A percentile compares a stretch with the other conserved stretches of the same genome.
Evolutionary conservation across 352 stramenopile species (phyloP).

Genomic region (Globisporangium spiculum): DNA sequence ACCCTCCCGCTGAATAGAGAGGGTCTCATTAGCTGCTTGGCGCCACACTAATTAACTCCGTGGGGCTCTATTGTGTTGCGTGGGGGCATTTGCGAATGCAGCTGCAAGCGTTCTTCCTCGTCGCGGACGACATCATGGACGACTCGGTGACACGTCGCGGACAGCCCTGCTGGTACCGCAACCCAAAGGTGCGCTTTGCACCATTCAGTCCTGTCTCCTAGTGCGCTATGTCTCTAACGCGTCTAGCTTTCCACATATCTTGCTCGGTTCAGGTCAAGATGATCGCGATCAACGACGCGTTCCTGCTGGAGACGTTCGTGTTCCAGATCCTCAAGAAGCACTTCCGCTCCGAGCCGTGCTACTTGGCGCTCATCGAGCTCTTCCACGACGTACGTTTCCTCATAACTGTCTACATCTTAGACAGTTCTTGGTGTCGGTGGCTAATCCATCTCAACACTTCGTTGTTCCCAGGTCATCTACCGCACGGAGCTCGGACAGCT

Average conservation of each 20-base stretch:
- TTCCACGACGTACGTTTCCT: conserved; percentile 81
- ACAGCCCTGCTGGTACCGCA: conserved; percentile 97
- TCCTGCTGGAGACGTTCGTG: conserved; percentile 93
- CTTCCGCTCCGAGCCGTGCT: conserved; percentile 80
- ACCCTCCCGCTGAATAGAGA: too few species aligned
- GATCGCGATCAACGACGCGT: conserved; percentile 97
- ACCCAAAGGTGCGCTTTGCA: conserved; percentile 34
- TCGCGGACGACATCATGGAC: conserved; percentile 99
- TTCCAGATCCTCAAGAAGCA: conserved; percentile 89
- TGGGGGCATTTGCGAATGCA: conserved; percentile 12
- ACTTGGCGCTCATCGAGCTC: conserved; percentile 95
- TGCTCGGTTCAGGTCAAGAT: conserved; percentile 57
- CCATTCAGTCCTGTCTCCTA: not conserved
- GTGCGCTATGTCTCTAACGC: not conserved
- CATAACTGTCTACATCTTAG: not conserved
- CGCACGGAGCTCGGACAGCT: conserved; percentile 97
- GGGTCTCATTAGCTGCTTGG: too few species aligned
- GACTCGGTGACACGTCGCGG: conserved; percentile 93
- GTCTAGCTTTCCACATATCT: not conserved
- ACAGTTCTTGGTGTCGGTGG: not conserved
- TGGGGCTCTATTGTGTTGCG: not conserved
- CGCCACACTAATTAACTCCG: too few species aligned
- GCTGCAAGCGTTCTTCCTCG: conserved; percentile 98
- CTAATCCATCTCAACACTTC: not conserved
- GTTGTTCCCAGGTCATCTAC: conserved; percentile 86